Conservation (phyloP, 1,284 basidiomycete species). For the Cerrena zonata region DNA sequence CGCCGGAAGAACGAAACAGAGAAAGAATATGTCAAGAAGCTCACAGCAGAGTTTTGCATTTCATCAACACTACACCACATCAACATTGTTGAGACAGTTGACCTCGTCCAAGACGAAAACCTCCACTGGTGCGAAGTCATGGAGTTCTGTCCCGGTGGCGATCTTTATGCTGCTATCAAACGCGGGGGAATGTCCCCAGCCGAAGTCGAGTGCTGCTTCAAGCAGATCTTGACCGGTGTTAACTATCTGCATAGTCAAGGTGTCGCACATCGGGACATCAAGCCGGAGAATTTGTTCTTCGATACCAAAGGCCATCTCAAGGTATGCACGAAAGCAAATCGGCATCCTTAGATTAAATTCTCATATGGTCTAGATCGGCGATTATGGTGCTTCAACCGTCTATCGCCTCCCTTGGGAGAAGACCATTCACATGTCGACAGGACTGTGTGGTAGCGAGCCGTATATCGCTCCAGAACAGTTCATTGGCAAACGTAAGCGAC, state of each 20-base stretch:
- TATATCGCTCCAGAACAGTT: constrained; percentile 99
- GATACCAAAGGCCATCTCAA: constrained; percentile 92
- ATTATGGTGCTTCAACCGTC: constrained; percentile 97
- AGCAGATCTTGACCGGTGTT: constrained; percentile 88
- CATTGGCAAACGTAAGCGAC: constrained; percentile 82
- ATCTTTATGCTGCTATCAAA: constrained; percentile 96
- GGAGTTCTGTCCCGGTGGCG: constrained; percentile 98
- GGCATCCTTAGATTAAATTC: constrained; percentile 12
- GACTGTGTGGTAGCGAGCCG: constrained; percentile 93
- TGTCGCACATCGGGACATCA: constrained; percentile 96
- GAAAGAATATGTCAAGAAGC: constrained; percentile 99
- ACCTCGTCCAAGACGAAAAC: constrained; percentile 94
- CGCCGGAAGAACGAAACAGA: constrained; percentile 96
- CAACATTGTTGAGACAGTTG: constrained; percentile 98
- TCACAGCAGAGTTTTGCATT: constrained; percentile 98
- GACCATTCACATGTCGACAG: constrained; percentile 94
- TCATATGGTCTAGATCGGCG: constrained; percentile 69
- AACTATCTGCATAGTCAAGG: constrained; percentile 91
- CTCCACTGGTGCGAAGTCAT: constrained; percentile 99
- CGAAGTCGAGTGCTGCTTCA: constrained; percentile 97
- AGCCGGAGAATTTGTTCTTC: constrained; percentile 95
- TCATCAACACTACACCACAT: constrained; percentile 94
- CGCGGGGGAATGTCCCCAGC: constrained; percentile 90
- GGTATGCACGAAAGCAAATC: too few relatives aligned
- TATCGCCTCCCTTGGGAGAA: constrained; percentile 98